These are phyloP conservation scores for Kazachstania psychrophila DNA, from an alignment of 805 yeast genomes.

Conservation along the genomic window DNA sequence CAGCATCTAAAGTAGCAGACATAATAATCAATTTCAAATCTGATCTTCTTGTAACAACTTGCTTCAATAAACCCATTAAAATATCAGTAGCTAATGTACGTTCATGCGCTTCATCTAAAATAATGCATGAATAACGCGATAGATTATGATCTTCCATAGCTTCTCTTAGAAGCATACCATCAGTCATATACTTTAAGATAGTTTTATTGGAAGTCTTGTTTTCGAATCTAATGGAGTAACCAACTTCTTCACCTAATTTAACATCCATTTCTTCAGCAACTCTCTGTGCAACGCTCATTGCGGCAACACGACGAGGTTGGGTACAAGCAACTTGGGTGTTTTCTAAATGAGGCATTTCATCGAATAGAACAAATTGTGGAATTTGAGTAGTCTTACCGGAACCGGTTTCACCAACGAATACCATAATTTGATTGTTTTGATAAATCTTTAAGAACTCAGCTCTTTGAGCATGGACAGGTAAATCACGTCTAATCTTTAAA, in stretches of 20 bases:
- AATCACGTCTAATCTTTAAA: slow-evolving; percentile 65
- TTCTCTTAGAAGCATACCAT: slow-evolving; percentile 94
- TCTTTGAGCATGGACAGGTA: slow-evolving; percentile 92
- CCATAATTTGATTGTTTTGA: slow-evolving; percentile 88
- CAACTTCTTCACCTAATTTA: slow-evolving; percentile 84
- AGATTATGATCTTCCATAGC: slow-evolving; percentile 94
- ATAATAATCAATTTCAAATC: slow-evolving; percentile 87
- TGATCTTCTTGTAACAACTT: slow-evolving; percentile 67
- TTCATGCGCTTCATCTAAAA: slow-evolving; percentile 96
- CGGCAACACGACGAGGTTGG: slow-evolving; percentile 95
- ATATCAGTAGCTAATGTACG: slow-evolving; percentile 95
- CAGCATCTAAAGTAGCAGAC: slow-evolving; percentile 98
- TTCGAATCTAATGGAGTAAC: slow-evolving; percentile 90
- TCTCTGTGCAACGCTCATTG: slow-evolving; percentile 96
- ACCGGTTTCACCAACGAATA: slow-evolving; percentile 98
- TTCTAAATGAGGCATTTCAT: slow-evolving; percentile 80
- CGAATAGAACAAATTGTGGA: slow-evolving; percentile 86
- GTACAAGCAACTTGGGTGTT: slow-evolving; percentile 92
- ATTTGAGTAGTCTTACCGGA: slow-evolving; percentile 98
- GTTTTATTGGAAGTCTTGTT: slow-evolving; percentile 76
- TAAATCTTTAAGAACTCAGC: slow-evolving; percentile 77
- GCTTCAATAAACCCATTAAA: slow-evolving; percentile 86
- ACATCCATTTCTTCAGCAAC: slow-evolving; percentile 98
- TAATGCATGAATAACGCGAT: slow-evolving; percentile 74
- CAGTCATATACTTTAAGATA: slow-evolving; percentile 90